Percentiles rank a stretch among this genome's conserved stretches.
Evolutionary conservation across 345 rosid species (phyloP).

Genomic region (Populus alba): DNA sequence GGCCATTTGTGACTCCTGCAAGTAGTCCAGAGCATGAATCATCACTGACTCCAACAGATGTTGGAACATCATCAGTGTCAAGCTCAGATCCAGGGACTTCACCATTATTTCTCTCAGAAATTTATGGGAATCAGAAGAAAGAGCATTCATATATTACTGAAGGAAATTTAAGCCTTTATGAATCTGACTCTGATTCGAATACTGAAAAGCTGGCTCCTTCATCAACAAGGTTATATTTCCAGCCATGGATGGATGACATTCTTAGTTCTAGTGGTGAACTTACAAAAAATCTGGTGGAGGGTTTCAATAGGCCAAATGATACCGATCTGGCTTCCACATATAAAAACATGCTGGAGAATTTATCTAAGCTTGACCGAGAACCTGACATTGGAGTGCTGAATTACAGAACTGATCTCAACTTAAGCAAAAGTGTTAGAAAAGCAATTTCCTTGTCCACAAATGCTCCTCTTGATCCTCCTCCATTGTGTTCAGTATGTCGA

Average conservation of each 20-base stretch:
- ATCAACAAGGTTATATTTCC: conserved; percentile 11
- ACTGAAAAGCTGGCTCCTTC: conserved; percentile 40
- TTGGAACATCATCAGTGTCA: conserved; percentile 86
- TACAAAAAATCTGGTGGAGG: neutral
- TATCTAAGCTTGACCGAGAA: conserved; percentile 46
- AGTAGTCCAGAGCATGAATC: conserved; percentile 96
- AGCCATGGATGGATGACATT: conserved; percentile 55
- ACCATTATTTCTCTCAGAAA: conserved; percentile 58
- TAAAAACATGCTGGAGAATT: conserved; percentile 40
- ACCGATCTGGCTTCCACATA: conserved; percentile 40
- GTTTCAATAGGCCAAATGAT: conserved; percentile 15
- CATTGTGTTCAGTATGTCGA: conserved; percentile 90
- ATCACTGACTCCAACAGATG: conserved; percentile 80
- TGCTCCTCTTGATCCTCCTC: conserved; percentile 86
- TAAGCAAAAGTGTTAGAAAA: conserved; percentile 79
- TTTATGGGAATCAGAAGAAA: conserved; percentile 61
- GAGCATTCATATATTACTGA: conserved; percentile 50
- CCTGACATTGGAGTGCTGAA: conserved; percentile 35
- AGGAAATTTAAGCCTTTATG: conserved; percentile 46
- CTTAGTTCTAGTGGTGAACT: conserved; percentile 40
- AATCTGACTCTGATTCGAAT: conserved; percentile 71
- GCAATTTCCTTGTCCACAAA: conserved; percentile 74
- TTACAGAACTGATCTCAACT: conserved; percentile 50
- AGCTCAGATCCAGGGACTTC: conserved; percentile 89
- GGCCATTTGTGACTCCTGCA: conserved; percentile 67